These are phyloP conservation scores for Schwanniomyces pseudopolymorphus DNA, from an alignment of 805 yeast genomes.

Conservation along the genomic window DNA sequence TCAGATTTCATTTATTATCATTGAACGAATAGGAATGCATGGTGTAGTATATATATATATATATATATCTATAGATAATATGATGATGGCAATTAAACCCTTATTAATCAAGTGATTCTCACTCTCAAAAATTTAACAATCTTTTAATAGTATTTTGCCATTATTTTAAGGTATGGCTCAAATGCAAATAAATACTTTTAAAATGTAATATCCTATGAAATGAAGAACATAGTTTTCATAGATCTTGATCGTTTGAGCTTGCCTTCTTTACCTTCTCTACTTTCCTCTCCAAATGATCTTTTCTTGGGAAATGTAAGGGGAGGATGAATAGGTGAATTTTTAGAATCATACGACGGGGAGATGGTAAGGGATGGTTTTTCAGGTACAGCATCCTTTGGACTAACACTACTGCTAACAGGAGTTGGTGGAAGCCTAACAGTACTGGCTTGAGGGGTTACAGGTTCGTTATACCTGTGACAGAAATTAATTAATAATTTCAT, in stretches of 20 bases:
- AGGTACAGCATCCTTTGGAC: constrained; percentile 12
- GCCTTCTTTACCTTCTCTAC: constrained; percentile 1
- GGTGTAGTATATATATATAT: neutral
- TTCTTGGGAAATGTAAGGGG: constrained; percentile 5
- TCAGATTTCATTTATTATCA: neutral
- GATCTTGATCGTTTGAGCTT: constrained; percentile 27
- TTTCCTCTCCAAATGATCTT: constrained; percentile 6
- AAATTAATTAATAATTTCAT: constrained; percentile 36
- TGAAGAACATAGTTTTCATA: constrained; percentile 18
- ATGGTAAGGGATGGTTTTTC: neutral
- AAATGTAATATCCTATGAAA: constrained; percentile 5
- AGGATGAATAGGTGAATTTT: constrained; percentile 2
- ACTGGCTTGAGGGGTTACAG: constrained; percentile 31
- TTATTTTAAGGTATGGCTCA: neutral
- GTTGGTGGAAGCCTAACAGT: constrained; percentile 14
- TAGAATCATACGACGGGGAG: neutral
- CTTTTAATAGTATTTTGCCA: neutral
- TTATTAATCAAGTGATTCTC: neutral
- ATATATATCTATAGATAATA: neutral
- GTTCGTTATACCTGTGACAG: constrained; percentile 20
- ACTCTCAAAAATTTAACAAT: too few relatives aligned
- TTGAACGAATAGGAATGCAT: neutral
- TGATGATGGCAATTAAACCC: neutral
- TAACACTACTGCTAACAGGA: constrained; percentile 17
- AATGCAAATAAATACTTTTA: neutral